Base-by-base conservation (phyloP, 345 rosid species). In the Boechera retrofracta region DNA sequence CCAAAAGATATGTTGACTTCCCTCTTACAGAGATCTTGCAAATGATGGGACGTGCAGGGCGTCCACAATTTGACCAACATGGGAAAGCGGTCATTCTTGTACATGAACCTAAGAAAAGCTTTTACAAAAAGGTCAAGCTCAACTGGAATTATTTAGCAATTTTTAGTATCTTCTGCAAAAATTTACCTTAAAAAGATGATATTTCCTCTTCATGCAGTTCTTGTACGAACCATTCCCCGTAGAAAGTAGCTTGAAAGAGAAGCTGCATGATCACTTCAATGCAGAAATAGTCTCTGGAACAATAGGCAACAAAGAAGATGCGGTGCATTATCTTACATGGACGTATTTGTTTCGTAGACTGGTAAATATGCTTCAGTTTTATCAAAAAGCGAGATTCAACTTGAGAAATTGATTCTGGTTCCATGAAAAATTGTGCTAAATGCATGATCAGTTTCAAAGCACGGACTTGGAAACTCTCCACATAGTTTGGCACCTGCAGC, bases 31-130 rank as follows among this genome's bases (percentile, higher is more conserved):
- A 94, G 81, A 94, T 94, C 71, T 82, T 94, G 87, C 98, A 94
- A 88, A 94, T 94, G 98, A 94, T 94, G 98, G 98, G 98, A 45
- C 98, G 98, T 83, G 98, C 98, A 24, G 98, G 98, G 44, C 94
- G 98, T 39, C 98, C 98, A n/a, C 98, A 94, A 56, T 94, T 85
- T 79, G 97, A 94, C 82, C 97, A 94, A 78, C 92, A 94, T 81
- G 98, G 98, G 69, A 94, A 94, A 87, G 98, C 97, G 56, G 98
- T 94, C 71, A 90, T 94, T 80, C 97, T 94, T 81, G 98, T 92
- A 80, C 97, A 94, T 87, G 98, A 92, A 81, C 98, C 98, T 59
- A 94, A 94, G 77, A 94, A 94, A 76, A 92, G 97, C 85, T 94
- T 94, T 81, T 94, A 94, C 88, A 94, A 94, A 81, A 94, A 94